Base-by-base conservation (phyloP, 257 asterid genomes). In the Solanum dulcamara region DNA sequence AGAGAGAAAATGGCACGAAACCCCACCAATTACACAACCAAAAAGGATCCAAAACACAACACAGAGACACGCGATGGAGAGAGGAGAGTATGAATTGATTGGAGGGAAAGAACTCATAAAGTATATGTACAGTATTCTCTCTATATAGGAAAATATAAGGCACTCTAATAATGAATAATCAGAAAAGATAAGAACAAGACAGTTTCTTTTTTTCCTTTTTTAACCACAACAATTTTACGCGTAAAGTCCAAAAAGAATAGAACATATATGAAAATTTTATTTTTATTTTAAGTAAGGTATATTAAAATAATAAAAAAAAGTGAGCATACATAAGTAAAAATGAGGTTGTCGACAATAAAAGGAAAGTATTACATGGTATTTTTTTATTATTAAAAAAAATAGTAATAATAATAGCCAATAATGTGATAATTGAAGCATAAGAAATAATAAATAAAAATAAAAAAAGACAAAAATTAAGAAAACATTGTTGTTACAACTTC, bases 21-120 rank as follows among this genome's bases (percentile, higher is more conserved):
- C 24, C 38, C 64, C 40, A 59, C 84, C 26, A 53, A 67, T 7
- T 55, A 55, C 85, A 82, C 48, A 57, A 24, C 83, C 42, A 82
- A 64, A 60, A 6, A 37, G 18, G 44, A 53, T 67, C 35, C 74
- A 37, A 53, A 60, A 42, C 50, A 82, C 60, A 26, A 38, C 40
- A 81, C 70, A 67, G 10, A 53, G 26, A 37, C 51, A 37, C 80
- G 30, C 50, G 26, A 50, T 55, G 12, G 66, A 6, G 62, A 81
- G 87, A 86, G 85, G 85, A 85, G 62, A 64, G 46, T 28, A 83
- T 67, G 75, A 67, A 68, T 68, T 83, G 80, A 83, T 83, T 83
- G 85, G 85, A 66, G 77, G 74, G 74, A 44, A 83, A 83, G 48
- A 74, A 64, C 85, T 57, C 77, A 68, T 35, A 35, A 68, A 35